Percentiles rank a stretch among this genome's conserved stretches.
Evolutionary conservation across 2,329 filamentous ascomycete species (phyloP).

Genomic region (Pseudonectria foliicola): DNA sequence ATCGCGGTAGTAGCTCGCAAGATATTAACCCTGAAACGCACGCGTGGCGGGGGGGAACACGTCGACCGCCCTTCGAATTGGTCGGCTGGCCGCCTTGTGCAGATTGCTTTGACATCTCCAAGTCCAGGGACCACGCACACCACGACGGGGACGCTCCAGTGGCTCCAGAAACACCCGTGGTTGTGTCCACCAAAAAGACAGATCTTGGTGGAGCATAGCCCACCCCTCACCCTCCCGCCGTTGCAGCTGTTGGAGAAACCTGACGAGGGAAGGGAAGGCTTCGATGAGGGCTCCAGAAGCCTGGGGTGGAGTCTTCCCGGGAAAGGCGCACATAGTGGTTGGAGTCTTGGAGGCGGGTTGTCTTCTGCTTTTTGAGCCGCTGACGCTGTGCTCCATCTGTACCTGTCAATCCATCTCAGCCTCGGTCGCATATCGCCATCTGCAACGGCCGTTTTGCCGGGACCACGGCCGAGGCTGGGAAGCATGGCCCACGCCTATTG

Average conservation of each 20-base stretch:
- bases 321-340: constrained; percentile 18
- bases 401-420: constrained; percentile 9
- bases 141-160: constrained; percentile 18
- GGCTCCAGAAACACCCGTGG: constrained; percentile 20
- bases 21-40: constrained; percentile 8
- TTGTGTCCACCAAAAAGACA: constrained; percentile 19
- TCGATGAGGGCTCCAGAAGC: constrained; percentile 24
- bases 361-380: constrained; percentile 17
- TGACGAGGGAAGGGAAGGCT: constrained; percentile 20
- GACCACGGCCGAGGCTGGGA: too few species aligned
- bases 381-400: constrained; percentile 9
- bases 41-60: constrained; percentile 5
- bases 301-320: constrained; percentile 22
- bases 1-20: constrained; percentile 1
- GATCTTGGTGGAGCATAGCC: constrained; percentile 21
- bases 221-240: constrained; percentile 23
- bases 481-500: constrained; percentile 6
- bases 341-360: constrained; percentile 21
- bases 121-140: constrained; percentile 12
- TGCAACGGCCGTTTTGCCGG: neutral
- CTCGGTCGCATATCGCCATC: constrained; percentile 4
- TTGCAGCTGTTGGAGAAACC: constrained; percentile 19
- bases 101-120: neutral
- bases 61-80: constrained; percentile 2
- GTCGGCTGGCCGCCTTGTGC: constrained; percentile 6